phyloP scores from a whole-genome alignment of 768 basidiomycete species.

The Russula emetica region DNA sequence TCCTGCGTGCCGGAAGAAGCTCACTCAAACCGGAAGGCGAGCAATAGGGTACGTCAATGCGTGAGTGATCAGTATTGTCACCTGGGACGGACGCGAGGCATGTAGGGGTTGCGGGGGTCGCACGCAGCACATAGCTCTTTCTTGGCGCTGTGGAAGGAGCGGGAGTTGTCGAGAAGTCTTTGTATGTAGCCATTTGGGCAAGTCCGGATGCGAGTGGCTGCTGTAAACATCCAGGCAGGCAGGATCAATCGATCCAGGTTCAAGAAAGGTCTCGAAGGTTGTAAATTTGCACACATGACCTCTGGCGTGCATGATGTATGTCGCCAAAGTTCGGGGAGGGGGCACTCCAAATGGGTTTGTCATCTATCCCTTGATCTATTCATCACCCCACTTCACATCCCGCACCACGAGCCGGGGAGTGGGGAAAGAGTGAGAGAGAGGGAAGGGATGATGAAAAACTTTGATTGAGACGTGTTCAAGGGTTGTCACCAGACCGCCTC shows the following conservation, averaged over 20 bases:
- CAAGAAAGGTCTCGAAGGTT: constrained; percentile 2
- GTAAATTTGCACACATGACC: constrained; percentile 17
- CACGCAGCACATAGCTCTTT: constrained; percentile 1
- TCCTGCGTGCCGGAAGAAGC: constrained; percentile 82
- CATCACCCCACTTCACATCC: constrained; percentile 13
- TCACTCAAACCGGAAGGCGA: constrained; percentile 79
- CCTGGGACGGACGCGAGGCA: not conserved
- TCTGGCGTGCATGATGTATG: constrained; percentile 10
- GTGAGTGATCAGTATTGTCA: constrained; percentile 8
- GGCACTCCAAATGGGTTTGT: not conserved
- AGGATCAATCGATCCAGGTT: constrained; percentile 4
- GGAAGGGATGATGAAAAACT: not conserved
- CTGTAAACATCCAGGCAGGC: not conserved
- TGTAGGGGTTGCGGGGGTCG: not conserved
- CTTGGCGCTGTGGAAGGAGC: constrained; percentile 2
- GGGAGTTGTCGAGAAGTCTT: not conserved
- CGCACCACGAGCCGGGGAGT: constrained; percentile 8
- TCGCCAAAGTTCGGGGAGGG: constrained; percentile 8
- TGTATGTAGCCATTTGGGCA: constrained; percentile 18
- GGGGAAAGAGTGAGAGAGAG: not conserved
- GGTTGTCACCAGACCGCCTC: not conserved
- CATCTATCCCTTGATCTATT: constrained; percentile 1
- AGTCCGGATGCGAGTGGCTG: constrained; percentile 16
- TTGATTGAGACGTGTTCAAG: constrained; percentile 3
- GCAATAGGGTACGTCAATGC: constrained; percentile 35